Evolutionary conservation across 208 protist genomes (phyloP).

Genomic region (Balamuthia mandrillaris): DNA sequence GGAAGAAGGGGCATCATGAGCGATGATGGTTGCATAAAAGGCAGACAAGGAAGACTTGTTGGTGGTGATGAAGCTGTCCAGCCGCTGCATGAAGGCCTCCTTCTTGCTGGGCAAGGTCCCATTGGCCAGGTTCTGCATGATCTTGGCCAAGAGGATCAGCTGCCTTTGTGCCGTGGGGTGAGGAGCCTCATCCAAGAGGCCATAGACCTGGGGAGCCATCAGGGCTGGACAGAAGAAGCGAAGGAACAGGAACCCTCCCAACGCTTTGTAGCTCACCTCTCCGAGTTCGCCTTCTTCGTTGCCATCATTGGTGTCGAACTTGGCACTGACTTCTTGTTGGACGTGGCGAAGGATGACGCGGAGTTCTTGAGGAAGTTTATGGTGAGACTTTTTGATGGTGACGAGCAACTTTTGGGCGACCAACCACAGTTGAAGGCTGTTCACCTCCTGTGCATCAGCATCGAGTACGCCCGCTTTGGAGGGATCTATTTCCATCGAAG

Average conservation of each 20-base stretch:
- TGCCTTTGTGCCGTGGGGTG: background rate
- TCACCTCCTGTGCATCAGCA: too few relatives aligned
- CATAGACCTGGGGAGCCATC: background rate
- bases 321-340: background rate
- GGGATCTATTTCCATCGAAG: too few relatives aligned
- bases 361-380: background rate
- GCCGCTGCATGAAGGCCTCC: constrained; percentile 52
- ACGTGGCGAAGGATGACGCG: background rate
- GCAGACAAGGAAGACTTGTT: constrained; percentile 12
- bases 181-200: background rate
- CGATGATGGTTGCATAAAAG: background rate
- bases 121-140: constrained; percentile 62
- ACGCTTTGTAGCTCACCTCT: background rate
- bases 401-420: constrained; percentile 13
- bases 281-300: too few relatives aligned
- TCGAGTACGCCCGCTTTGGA: too few relatives aligned
- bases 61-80: constrained; percentile 52
- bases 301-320: too few relatives aligned
- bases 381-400: background rate
- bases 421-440: constrained; percentile 15
- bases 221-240: background rate
- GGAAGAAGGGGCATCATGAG: too few relatives aligned
- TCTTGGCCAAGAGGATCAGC: constrained; percentile 57
- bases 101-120: constrained; percentile 46
- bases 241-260: constrained; percentile 12